These are phyloP conservation scores for Talaromyces stipitatus DNA, from an alignment of 495 filamentous ascomycete species.

Conservation along the genomic window DNA sequence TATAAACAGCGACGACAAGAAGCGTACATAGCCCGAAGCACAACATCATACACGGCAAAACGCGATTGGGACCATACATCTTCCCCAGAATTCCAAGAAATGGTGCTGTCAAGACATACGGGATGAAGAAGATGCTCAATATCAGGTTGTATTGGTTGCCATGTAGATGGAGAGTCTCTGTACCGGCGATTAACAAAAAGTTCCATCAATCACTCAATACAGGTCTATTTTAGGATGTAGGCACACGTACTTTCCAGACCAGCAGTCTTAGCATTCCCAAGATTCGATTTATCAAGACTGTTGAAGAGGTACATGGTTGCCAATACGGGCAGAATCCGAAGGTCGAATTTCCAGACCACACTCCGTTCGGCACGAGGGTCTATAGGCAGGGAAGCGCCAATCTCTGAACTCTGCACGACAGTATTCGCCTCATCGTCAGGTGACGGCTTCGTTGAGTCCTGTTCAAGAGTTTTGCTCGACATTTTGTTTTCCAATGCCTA, in stretches of 20 bases:
- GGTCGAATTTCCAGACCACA: constrained; percentile 46
- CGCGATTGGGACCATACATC: constrained; percentile 44
- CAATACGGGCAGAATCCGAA: constrained; percentile 43
- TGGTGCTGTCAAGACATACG: constrained; percentile 53
- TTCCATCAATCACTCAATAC: background rate
- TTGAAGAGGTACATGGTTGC: constrained; percentile 50
- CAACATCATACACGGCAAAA: constrained; percentile 50
- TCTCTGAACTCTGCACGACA: constrained; percentile 2
- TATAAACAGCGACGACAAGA: constrained; percentile 15
- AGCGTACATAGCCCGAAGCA: constrained; percentile 5
- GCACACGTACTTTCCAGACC: constrained; percentile 20
- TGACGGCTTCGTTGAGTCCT: background rate
- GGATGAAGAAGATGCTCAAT: constrained; percentile 55
- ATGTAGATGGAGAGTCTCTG: constrained; percentile 35
- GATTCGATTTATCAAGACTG: constrained; percentile 46
- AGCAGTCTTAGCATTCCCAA: constrained; percentile 54
- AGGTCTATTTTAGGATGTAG: background rate
- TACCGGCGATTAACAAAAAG: background rate
- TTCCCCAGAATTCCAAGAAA: constrained; percentile 51
- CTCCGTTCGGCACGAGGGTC: constrained; percentile 30
- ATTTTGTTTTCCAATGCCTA: too few species aligned
- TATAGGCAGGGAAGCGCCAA: background rate
- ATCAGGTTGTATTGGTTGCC: constrained; percentile 53
- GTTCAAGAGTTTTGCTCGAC: background rate
- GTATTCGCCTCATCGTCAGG: background rate